phyloP scores from a whole-genome alignment of 768 basidiomycete species.

The Basidioascus undulatus region DNA sequence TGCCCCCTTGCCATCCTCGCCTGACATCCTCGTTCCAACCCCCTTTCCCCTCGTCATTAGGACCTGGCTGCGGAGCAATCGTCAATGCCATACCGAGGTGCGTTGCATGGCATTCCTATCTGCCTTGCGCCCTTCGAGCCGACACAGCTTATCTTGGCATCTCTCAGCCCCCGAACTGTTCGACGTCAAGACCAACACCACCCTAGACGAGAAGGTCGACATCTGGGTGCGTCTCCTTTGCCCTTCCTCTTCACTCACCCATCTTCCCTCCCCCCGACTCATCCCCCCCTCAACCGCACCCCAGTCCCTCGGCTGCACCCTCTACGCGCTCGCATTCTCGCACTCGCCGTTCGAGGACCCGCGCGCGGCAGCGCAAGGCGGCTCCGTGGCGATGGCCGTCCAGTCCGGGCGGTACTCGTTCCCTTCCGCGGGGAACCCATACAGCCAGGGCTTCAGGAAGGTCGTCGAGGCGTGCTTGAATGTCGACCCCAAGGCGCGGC shows the following conservation, averaged over 20 bases:
- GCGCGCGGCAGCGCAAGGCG: slow-evolving; percentile 78
- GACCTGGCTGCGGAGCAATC: slow-evolving; percentile 95
- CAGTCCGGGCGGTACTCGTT: slow-evolving; percentile 81
- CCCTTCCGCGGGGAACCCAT: slow-evolving; percentile 40
- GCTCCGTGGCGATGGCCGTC: slow-evolving; percentile 94
- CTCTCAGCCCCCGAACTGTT: slow-evolving; percentile 96
- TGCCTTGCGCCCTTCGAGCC: too few species aligned
- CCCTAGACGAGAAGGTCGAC: slow-evolving; percentile 80
- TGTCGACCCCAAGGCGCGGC: slow-evolving; percentile 54
- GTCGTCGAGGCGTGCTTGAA: slow-evolving; percentile 69
- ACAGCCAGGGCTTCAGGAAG: slow-evolving; percentile 56
- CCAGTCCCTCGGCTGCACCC: slow-evolving; percentile 82
- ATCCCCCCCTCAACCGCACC: slow-evolving; percentile 10
- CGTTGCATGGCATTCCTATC: too few species aligned
- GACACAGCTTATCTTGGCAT: too few species aligned
- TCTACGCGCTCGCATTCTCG: slow-evolving; percentile 82
- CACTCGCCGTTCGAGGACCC: slow-evolving; percentile 90
- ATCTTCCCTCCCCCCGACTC: slow-evolving; percentile 4
- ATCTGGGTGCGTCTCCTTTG: slow-evolving; percentile 21
- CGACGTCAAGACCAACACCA: slow-evolving; percentile 76
- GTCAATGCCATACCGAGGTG: slow-evolving; percentile 93
- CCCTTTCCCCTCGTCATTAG: slow-evolving; percentile 16
- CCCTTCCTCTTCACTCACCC: not conserved
- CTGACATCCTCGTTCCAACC: not conserved
- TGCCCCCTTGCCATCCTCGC: not conserved